Base-by-base conservation (phyloP, 2,329 filamentous ascomycete genomes). In the Neodidymelliopsis sp. region DNA sequence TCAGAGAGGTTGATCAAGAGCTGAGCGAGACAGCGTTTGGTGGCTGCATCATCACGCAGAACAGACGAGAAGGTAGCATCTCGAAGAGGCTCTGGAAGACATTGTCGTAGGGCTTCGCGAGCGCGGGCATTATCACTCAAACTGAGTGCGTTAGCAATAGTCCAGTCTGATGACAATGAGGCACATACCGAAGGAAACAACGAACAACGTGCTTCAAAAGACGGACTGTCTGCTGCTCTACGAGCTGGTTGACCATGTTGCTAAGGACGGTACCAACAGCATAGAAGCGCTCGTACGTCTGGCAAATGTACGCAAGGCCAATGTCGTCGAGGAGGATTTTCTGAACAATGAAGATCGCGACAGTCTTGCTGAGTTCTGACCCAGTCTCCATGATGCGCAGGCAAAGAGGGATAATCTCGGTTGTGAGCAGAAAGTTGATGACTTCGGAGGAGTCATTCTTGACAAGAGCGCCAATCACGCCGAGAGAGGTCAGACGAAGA, bases 391-490 rank as follows among this genome's bases (percentile, higher is more conserved):
- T 99, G 69, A 99, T 99, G 53, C 94, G 87, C 33, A 99, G 86
- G 74, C 94, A 99, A 10, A 99, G 84, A 8, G 94, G 94, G 49
- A 99, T 99, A 62, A 99, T 99, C 76, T 99, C 94, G 22, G 94
- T 99, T 1, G 94, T 97, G 37, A 99, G 82, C 43, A 99, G 87
- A 72, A 99, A 99, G 79, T 97, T 97, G 79, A 99, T 99, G 52
- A 97, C 94, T 69, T 97, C 94, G 13, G 90, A 93, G 3, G 92
- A 97, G 76, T 99, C 94, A 69, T 99, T 99, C 82, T 99, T 99
- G 52, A 99, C 94, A 34, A 99, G 81, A 2, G 94, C 94, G 48
- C 94, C 94, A 60, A 99, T 97, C 22, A 99, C 94, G 43, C 94
- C 94, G 16, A 99, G 84, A 13, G 92, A 97, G 0, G 94, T 99